Conservation (phyloP, 352 stramenopile species). For the Nothophytophthora sp. region DNA sequence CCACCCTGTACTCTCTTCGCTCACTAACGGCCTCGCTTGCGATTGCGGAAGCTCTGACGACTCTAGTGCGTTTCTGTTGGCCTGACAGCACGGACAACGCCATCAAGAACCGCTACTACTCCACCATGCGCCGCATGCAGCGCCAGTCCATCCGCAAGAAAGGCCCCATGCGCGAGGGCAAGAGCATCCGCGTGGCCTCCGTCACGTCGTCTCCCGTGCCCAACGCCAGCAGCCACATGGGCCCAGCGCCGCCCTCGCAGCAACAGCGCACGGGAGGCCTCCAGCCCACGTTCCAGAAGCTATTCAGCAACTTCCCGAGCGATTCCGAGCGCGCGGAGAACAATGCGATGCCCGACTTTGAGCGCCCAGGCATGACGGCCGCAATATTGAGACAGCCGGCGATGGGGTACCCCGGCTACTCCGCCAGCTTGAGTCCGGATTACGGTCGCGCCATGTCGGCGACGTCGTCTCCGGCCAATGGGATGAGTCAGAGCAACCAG, state of each 20-base stretch:
- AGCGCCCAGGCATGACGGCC: slow-evolving; percentile 45
- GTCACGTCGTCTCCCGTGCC: slow-evolving; percentile 46
- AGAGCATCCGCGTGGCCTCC: slow-evolving; percentile 75
- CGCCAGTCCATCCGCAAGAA: slow-evolving; percentile 89
- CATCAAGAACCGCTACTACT: slow-evolving; percentile 94
- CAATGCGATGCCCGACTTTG: slow-evolving; percentile 44
- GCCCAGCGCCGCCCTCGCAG: slow-evolving; percentile 4
- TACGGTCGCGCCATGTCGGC: slow-evolving; percentile 33
- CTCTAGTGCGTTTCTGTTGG: background rate
- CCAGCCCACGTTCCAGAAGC: slow-evolving; percentile 59
- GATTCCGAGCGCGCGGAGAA: slow-evolving; percentile 33
- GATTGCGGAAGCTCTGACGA: background rate
- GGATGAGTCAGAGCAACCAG: slow-evolving; percentile 34
- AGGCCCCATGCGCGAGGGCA: slow-evolving; percentile 74
- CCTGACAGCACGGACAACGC: slow-evolving; percentile 81
- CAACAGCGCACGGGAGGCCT: slow-evolving; percentile 38
- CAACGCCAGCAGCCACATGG: slow-evolving; percentile 16
- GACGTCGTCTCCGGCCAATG: slow-evolving; percentile 25
- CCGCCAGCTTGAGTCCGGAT: slow-evolving; percentile 30
- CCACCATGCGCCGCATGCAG: slow-evolving; percentile 90
- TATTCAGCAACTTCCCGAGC: slow-evolving; percentile 41
- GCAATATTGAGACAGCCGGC: slow-evolving; percentile 43
- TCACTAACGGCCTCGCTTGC: background rate
- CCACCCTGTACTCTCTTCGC: background rate
- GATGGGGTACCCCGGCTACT: slow-evolving; percentile 31